Conservation (phyloP, 1,284 basidiomycete genomes). For the Ceratorhiza oryzae-sativae region DNA sequence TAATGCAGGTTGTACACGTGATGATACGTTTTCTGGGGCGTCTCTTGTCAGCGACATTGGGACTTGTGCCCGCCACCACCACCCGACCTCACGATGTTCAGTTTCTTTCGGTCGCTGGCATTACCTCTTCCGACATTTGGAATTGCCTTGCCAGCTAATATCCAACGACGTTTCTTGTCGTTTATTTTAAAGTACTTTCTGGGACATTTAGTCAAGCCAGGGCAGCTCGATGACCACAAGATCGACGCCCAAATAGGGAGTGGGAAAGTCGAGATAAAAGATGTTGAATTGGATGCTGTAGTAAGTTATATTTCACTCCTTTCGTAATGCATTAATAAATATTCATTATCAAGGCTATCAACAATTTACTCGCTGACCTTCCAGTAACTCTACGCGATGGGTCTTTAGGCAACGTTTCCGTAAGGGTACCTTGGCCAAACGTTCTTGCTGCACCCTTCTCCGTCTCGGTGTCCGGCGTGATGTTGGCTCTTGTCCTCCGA, state of each 20-base stretch:
- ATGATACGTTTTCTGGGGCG: slow-evolving; percentile 29
- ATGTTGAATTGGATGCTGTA: slow-evolving; percentile 78
- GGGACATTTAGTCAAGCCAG: slow-evolving; percentile 86
- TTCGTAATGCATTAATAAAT: background rate
- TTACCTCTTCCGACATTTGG: slow-evolving; percentile 27
- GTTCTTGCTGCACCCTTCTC: slow-evolving; percentile 74
- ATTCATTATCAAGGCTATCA: slow-evolving; percentile 71
- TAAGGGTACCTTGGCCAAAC: slow-evolving; percentile 78
- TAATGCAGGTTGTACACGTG: slow-evolving; percentile 11
- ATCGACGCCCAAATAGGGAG: slow-evolving; percentile 92
- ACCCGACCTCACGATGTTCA: slow-evolving; percentile 11
- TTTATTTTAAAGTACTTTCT: slow-evolving; percentile 85
- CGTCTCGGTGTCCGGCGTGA: slow-evolving; percentile 67
- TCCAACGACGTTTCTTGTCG: slow-evolving; percentile 89
- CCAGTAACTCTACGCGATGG: slow-evolving; percentile 77
- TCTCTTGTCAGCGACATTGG: slow-evolving; percentile 37
- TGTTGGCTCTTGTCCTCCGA: slow-evolving; percentile 54
- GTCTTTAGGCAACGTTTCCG: slow-evolving; percentile 73
- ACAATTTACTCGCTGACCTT: slow-evolving; percentile 69
- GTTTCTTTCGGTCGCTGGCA: slow-evolving; percentile 35
- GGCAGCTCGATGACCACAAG: slow-evolving; percentile 84
- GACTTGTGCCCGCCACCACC: slow-evolving; percentile 37
- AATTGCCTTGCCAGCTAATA: slow-evolving; percentile 73
- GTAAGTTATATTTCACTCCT: slow-evolving; percentile 57
- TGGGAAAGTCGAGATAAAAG: slow-evolving; percentile 85